Conservation (phyloP, 139 green algal genomes). For the Edaphochlamys debaryana region DNA sequence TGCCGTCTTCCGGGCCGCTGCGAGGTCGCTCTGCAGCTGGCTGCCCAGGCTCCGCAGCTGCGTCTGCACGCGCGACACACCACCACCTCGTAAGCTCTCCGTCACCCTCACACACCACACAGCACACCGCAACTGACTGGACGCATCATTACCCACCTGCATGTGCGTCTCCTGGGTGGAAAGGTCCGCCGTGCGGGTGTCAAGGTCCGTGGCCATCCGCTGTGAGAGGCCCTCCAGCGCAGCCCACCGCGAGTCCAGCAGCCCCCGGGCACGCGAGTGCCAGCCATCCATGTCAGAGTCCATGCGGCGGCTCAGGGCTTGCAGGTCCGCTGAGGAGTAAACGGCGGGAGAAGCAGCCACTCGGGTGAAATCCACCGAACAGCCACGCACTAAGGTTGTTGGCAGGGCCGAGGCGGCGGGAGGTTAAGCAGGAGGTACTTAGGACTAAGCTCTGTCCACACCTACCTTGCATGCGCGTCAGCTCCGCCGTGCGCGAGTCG, state of each 20-base stretch:
- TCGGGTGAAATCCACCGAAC: too few species aligned
- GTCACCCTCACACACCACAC: too few species aligned
- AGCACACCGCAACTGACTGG: too few species aligned
- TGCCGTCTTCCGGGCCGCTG: background rate
- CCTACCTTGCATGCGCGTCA: background rate
- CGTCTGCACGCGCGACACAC: background rate
- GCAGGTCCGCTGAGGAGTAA: constrained; percentile 28
- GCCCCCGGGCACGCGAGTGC: background rate
- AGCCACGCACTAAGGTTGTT: too few species aligned
- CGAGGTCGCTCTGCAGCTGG: constrained; percentile 23
- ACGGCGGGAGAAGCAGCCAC: background rate
- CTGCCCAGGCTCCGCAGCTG: background rate
- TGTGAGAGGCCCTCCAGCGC: constrained; percentile 18
- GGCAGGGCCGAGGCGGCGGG: too few species aligned
- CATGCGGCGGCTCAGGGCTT: constrained; percentile 1
- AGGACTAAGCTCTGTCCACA: too few species aligned
- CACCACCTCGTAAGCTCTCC: too few species aligned
- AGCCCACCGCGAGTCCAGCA: constrained; percentile 22
- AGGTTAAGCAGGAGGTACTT: too few species aligned
- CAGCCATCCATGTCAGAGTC: constrained; percentile 13
- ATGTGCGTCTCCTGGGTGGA: background rate
- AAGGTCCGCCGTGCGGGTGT: constrained; percentile 19
- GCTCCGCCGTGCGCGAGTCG: background rate
- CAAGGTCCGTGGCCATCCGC: constrained; percentile 11
- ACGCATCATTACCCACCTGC: constrained; percentile 28